A percentile compares a stretch with the other conserved stretches of the same genome.
Conservation (phyloP, 257 asterid species). For the Solanum medicagineum region DNA sequence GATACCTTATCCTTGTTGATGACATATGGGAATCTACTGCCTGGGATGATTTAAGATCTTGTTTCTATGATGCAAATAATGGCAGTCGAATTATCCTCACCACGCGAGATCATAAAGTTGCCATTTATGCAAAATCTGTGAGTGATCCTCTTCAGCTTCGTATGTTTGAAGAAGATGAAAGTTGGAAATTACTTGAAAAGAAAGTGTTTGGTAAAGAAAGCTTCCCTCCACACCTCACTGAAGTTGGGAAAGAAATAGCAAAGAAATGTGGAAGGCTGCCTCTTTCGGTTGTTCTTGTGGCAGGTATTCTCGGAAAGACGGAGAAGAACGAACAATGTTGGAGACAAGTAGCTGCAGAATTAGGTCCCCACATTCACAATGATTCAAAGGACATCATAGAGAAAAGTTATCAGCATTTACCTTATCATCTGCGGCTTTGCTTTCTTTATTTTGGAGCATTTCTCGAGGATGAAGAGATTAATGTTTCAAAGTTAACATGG, state of each 20-base stretch:
- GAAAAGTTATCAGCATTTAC: conserved; percentile 1
- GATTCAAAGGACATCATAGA: background rate
- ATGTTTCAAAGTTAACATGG: background rate
- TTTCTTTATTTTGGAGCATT: conserved; percentile 9
- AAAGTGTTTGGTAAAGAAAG: background rate
- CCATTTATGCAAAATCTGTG: background rate
- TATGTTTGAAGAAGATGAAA: background rate
- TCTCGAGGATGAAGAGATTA: background rate
- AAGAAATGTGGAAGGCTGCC: background rate
- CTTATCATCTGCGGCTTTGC: background rate
- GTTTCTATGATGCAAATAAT: background rate
- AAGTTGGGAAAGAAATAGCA: background rate
- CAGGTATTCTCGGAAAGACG: background rate
- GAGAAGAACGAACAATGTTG: background rate
- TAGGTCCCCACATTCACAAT: background rate
- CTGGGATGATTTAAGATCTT: background rate
- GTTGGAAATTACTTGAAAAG: background rate
- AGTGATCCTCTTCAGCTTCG: background rate
- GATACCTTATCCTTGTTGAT: conserved; percentile 2
- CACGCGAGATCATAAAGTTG: background rate
- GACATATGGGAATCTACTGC: conserved; percentile 1
- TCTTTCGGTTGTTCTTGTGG: background rate
- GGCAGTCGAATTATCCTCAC: background rate
- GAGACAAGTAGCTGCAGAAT: background rate
- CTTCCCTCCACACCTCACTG: background rate